phyloP scores from a whole-genome alignment of 169 alveolate genomes.

The Babesia caballi region DNA sequence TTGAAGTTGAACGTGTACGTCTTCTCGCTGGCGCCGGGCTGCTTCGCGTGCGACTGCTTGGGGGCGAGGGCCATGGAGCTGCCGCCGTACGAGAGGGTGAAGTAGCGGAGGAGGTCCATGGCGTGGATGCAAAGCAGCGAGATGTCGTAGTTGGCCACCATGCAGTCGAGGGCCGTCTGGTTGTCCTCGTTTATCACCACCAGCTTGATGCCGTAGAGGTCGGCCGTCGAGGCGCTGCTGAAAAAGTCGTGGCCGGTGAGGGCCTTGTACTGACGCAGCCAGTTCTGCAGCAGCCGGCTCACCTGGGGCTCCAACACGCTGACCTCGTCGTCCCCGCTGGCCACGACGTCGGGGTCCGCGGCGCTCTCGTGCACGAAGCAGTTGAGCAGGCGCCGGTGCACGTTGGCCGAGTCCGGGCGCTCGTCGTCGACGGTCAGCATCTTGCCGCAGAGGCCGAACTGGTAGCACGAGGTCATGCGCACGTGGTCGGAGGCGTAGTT shows the following conservation, averaged over 20 bases:
- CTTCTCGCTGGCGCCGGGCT: conserved; percentile 10
- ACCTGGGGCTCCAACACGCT: conserved; percentile 26
- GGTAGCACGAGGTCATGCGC: conserved; percentile 45
- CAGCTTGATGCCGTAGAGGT: conserved; percentile 38
- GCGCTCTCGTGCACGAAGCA: conserved; percentile 19
- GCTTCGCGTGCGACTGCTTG: conserved; percentile 18
- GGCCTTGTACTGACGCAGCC: conserved; percentile 32
- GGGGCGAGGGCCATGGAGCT: conserved; percentile 55
- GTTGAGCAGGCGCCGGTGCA: conserved; percentile 31
- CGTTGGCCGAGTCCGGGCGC: conserved; percentile 37
- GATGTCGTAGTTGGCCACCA: conserved; percentile 59
- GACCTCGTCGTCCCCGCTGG: conserved; percentile 2
- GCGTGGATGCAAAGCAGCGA: conserved; percentile 55
- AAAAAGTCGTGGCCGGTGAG: conserved; percentile 61
- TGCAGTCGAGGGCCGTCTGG: conserved; percentile 43
- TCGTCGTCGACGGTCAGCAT: conserved; percentile 48
- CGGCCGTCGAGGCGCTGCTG: conserved; percentile 26
- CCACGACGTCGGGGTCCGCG: not conserved
- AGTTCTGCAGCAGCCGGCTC: conserved; percentile 36
- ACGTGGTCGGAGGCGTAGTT: conserved; percentile 51
- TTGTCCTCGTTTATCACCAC: conserved; percentile 53
- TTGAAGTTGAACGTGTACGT: conserved; percentile 36
- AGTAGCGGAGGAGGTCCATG: conserved; percentile 60
- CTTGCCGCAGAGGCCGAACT: conserved; percentile 59
- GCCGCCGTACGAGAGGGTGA: conserved; percentile 44